phyloP scores from a whole-genome alignment of 257 asterid genomes.

The Fraxinus anomala region DNA sequence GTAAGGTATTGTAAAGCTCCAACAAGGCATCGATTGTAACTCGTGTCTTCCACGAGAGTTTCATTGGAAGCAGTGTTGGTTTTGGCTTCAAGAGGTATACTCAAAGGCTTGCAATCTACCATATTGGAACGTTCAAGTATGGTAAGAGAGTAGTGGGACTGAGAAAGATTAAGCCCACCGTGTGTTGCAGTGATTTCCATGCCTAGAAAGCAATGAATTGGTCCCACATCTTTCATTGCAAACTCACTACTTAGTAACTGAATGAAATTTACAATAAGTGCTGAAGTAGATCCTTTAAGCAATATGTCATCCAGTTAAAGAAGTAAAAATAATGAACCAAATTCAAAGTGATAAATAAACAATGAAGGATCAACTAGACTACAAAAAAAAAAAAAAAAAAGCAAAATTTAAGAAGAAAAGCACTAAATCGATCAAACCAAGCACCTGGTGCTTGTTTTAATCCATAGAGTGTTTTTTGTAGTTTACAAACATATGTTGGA shows the following conservation, averaged over 20 bases:
- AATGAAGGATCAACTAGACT: too few species aligned
- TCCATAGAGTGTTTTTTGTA: too few species aligned
- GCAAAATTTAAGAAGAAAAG: too few species aligned
- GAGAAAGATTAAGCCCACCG: background rate
- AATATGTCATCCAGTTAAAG: background rate
- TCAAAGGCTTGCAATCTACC: too few species aligned
- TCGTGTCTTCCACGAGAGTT: too few species aligned
- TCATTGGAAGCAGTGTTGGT: background rate
- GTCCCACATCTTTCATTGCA: conserved; percentile 15
- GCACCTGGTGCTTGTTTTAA: too few species aligned
- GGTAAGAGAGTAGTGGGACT: background rate
- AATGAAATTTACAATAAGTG: background rate
- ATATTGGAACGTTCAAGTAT: background rate
- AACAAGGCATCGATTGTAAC: background rate
- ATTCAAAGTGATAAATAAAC: too few species aligned
- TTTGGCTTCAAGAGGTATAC: background rate
- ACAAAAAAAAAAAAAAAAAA: too few species aligned
- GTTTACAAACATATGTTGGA: too few species aligned
- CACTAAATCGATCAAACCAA: too few species aligned
- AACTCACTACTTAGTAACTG: background rate
- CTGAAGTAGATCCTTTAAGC: background rate
- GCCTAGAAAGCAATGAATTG: conserved; percentile 3
- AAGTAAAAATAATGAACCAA: too few species aligned
- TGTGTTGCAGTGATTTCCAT: background rate
- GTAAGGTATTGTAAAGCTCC: conserved; percentile 14